A percentile compares a stretch with the other conserved stretches of the same genome.
Evolutionary conservation across 495 filamentous ascomycete genomes (phyloP).

Genomic region (Penicillium soppii): DNA sequence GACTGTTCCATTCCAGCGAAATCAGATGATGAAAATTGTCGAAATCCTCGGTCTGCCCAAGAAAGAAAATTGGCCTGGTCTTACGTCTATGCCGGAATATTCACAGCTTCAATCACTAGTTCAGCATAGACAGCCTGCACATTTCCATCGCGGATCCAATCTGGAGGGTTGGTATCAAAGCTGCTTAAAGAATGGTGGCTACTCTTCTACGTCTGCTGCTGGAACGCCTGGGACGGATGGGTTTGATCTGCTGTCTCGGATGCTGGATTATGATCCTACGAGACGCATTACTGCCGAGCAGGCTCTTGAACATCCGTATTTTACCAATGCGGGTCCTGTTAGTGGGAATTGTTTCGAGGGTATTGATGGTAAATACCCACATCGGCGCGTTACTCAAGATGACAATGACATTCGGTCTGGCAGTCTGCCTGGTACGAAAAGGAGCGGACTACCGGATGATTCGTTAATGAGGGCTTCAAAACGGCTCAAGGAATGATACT

Average conservation of each 20-base stretch:
- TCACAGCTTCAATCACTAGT: constrained; percentile 66
- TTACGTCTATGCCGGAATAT: constrained; percentile 81
- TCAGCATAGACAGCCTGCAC: constrained; percentile 38
- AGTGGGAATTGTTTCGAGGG: constrained; percentile 88
- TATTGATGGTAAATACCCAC: constrained; percentile 81
- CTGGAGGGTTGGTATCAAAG: constrained; percentile 67
- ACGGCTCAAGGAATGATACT: constrained; percentile 42
- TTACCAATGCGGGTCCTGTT: constrained; percentile 63
- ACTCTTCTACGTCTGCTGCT: constrained; percentile 46
- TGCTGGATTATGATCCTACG: constrained; percentile 92
- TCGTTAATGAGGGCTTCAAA: constrained; percentile 53
- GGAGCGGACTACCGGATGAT: constrained; percentile 86
- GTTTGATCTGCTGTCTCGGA: constrained; percentile 71
- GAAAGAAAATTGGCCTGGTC: constrained; percentile 84
- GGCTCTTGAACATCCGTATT: constrained; percentile 87
- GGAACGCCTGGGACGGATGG: constrained; percentile 70
- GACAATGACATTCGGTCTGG: constrained; percentile 88
- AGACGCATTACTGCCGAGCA: constrained; percentile 81
- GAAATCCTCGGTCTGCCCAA: constrained; percentile 90
- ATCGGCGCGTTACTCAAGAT: constrained; percentile 85
- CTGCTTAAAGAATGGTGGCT: constrained; percentile 57
- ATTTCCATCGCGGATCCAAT: constrained; percentile 46
- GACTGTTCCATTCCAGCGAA: constrained; percentile 93
- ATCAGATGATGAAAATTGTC: constrained; percentile 98
- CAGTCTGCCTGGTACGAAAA: constrained; percentile 89